Evolutionary conservation across 371 early-diverging fungal genomes (phyloP).

Genomic region (Apophysomyces elegans): DNA sequence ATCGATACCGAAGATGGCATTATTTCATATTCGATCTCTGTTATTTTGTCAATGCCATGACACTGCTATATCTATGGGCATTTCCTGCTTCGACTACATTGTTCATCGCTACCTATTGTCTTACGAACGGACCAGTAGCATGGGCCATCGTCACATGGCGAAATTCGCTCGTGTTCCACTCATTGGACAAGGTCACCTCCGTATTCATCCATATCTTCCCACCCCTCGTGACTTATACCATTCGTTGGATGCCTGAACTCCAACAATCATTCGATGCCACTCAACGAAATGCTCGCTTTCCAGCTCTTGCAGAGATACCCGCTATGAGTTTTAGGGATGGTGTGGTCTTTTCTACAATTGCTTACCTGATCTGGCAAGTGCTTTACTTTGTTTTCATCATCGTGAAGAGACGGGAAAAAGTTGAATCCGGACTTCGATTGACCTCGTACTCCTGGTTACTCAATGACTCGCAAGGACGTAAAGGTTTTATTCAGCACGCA

Average conservation of each 20-base stretch:
- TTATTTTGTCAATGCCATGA: slow-evolving; percentile 68
- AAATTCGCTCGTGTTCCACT: slow-evolving; percentile 69
- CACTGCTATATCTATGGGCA: slow-evolving; percentile 55
- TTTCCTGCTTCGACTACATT: slow-evolving; percentile 53
- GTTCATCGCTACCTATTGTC: slow-evolving; percentile 58
- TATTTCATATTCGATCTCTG: slow-evolving; percentile 76
- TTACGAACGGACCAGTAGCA: slow-evolving; percentile 72
- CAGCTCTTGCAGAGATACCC: slow-evolving; percentile 40
- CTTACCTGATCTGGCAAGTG: slow-evolving; percentile 72
- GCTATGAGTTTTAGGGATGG: slow-evolving; percentile 41
- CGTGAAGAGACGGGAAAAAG: slow-evolving; percentile 63
- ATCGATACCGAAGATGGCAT: slow-evolving; percentile 66
- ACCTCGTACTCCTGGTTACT: slow-evolving; percentile 75
- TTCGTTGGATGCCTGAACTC: slow-evolving; percentile 65
- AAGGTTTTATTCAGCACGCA: slow-evolving; percentile 52
- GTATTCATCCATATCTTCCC: slow-evolving; percentile 76
- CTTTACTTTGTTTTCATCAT: slow-evolving; percentile 70
- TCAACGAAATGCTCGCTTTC: slow-evolving; percentile 45
- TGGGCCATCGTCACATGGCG: slow-evolving; percentile 79
- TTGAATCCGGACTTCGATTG: slow-evolving; percentile 62
- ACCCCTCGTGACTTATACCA: slow-evolving; percentile 60
- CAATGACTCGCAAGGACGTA: slow-evolving; percentile 50
- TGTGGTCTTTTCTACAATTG: slow-evolving; percentile 51
- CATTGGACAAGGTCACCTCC: slow-evolving; percentile 76
- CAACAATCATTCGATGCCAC: slow-evolving; percentile 25